A percentile compares a stretch with the other conserved stretches of the same genome.
phyloP scores from a whole-genome alignment of 495 filamentous ascomycete species.

The Corynascus novoguineensis region DNA sequence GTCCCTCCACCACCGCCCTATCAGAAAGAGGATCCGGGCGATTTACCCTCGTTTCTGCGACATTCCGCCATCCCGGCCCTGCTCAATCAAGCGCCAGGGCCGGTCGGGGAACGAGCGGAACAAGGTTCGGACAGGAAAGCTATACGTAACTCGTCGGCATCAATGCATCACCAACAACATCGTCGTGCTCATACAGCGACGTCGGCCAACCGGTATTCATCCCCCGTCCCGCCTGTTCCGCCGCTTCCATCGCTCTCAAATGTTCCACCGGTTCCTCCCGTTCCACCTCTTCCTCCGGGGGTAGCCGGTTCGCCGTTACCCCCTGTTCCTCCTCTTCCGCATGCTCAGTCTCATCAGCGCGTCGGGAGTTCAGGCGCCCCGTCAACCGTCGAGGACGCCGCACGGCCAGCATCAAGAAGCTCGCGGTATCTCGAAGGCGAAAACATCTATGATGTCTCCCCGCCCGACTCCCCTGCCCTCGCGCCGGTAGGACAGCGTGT shows the following conservation, averaged over 20 bases:
- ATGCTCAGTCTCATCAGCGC: constrained; percentile 9
- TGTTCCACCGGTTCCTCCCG: constrained; percentile 19
- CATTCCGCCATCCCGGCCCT: constrained; percentile 32
- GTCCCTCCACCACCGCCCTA: constrained; percentile 91
- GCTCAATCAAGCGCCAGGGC: constrained; percentile 9
- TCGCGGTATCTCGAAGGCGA: constrained; percentile 31
- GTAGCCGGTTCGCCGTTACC: constrained; percentile 1
- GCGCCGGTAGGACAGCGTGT: constrained; percentile 13
- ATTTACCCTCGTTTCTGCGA: constrained; percentile 45
- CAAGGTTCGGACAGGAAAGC: constrained; percentile 1
- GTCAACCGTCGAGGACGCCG: not conserved
- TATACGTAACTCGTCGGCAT: constrained; percentile 9
- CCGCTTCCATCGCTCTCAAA: constrained; percentile 22
- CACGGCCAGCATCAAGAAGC: constrained; percentile 20
- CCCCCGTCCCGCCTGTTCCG: constrained; percentile 21
- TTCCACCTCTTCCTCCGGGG: constrained; percentile 15
- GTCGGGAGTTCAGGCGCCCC: constrained; percentile 15
- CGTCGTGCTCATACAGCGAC: constrained; percentile 17
- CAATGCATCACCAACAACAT: constrained; percentile 16
- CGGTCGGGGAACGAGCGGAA: not conserved
- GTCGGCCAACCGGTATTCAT: constrained; percentile 13
- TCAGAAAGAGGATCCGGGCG: constrained; percentile 58
- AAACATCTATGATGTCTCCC: constrained; percentile 54
- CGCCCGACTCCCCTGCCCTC: constrained; percentile 41
- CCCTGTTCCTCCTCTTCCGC: constrained; percentile 12